phyloP scores from a whole-genome alignment of 768 basidiomycete genomes.

The Fomitopsis pulvina region DNA sequence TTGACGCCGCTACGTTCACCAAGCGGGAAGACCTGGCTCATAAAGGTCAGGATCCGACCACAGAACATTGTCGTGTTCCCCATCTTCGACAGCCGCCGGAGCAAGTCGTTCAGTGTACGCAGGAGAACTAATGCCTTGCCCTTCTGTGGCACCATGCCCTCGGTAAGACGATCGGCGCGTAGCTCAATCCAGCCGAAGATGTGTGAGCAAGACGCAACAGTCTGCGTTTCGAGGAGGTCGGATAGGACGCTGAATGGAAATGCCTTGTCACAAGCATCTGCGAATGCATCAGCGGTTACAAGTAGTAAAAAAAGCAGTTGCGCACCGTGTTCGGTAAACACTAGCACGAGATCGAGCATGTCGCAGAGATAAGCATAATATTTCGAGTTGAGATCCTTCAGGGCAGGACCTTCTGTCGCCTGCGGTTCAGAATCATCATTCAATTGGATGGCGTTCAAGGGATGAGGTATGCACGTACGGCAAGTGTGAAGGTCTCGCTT shows the following conservation, averaged over 20 bases:
- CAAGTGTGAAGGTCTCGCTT: constrained; percentile 65
- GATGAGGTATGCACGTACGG: constrained; percentile 39
- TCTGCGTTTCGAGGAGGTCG: constrained; percentile 81
- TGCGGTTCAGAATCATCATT: constrained; percentile 20
- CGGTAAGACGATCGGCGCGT: constrained; percentile 62
- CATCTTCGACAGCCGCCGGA: constrained; percentile 82
- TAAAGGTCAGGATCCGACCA: constrained; percentile 82
- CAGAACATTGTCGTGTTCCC: constrained; percentile 82
- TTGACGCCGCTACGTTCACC: constrained; percentile 91
- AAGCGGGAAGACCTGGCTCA: constrained; percentile 80
- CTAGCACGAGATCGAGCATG: constrained; percentile 66
- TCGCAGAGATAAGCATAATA: constrained; percentile 61
- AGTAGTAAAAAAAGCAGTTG: constrained; percentile 2
- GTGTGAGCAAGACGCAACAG: constrained; percentile 77
- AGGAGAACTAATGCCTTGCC: constrained; percentile 83
- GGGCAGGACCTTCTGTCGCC: constrained; percentile 62
- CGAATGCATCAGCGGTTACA: neutral
- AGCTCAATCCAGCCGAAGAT: constrained; percentile 86
- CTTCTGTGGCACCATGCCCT: constrained; percentile 77
- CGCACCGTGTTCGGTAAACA: constrained; percentile 73
- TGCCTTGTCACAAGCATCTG: constrained; percentile 73
- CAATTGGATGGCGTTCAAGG: neutral
- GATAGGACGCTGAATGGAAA: constrained; percentile 72
- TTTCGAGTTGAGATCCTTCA: constrained; percentile 40
- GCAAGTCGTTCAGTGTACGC: constrained; percentile 80